A percentile compares a stretch with the other conserved stretches of the same genome.
phyloP scores from a whole-genome alignment of 371 early-diverging fungal species.

The Dichotomocladium elegans region DNA sequence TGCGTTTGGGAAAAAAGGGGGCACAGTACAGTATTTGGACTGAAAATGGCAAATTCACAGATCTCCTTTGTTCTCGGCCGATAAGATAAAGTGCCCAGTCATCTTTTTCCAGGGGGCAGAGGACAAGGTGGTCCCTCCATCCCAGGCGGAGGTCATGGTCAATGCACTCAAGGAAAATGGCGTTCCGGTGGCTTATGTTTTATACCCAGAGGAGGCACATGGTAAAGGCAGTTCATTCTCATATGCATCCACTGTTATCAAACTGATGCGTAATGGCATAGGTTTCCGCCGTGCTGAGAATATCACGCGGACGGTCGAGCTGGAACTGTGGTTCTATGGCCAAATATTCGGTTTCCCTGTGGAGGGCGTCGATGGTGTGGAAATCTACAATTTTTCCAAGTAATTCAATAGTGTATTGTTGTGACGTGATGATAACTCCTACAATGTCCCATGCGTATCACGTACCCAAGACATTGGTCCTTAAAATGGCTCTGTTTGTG shows the following conservation, averaged over 20 bases:
- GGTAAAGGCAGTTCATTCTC: no score
- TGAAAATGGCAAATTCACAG: no score
- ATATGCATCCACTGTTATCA: neutral
- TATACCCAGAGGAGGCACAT: constrained; percentile 73
- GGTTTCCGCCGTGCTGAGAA: constrained; percentile 47
- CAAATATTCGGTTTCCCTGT: constrained; percentile 47
- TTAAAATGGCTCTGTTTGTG: no score
- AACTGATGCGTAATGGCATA: neutral
- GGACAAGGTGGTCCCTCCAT: constrained; percentile 78
- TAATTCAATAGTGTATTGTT: neutral
- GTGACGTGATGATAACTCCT: no score
- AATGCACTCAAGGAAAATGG: constrained; percentile 57
- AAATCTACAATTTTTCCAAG: constrained; percentile 31
- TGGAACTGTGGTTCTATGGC: constrained; percentile 53
- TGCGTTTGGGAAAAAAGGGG: no score
- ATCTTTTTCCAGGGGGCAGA: constrained; percentile 74
- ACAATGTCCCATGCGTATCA: no score
- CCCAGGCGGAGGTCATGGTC: constrained; percentile 73
- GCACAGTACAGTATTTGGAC: no score
- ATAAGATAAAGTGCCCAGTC: constrained; percentile 60
- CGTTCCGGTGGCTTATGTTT: constrained; percentile 61
- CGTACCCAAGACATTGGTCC: no score
- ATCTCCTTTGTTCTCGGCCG: constrained; percentile 57
- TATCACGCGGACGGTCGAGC: constrained; percentile 43
- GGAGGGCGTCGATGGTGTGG: constrained; percentile 37